Evolutionary conservation across 495 filamentous ascomycete genomes (phyloP), one percentile per base, ranked within the genome.

Genomic region (Aspergillus cavernicola): DNA sequence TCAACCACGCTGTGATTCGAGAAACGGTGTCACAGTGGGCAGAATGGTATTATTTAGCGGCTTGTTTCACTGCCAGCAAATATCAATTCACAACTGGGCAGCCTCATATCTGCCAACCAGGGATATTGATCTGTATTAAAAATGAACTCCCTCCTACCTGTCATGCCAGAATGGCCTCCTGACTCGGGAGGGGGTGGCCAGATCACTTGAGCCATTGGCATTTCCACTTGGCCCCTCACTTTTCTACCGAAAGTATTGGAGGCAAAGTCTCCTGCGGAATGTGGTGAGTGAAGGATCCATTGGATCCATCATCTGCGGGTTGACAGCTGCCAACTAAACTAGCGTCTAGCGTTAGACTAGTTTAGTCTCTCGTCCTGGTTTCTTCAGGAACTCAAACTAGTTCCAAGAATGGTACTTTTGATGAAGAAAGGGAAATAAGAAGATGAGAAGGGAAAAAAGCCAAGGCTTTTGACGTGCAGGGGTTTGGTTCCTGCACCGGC

Each of bases 61-160:
- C 24, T 32, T 43, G 50, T 24, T 36, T 52, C 49, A 31, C 18
- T 19, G n/a, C 16, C 15, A 50, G 24, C 18, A 39, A 29, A 24
- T 22, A 28, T 18, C 15, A 12, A n/a, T 29, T 32, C 18, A 18
- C 24, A 18, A 19, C 36, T 39, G 2, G 28, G 20, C 24, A 12
- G n/a, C 28, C 28, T 32, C n/a, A 46, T 18, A 13, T 6, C 12
- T 7, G 3, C 6, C 20, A 11, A 47, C 28, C 28, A 47, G 44
- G 44, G 44, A n/a, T 28, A 13, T 35, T 47, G 32, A 49, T 7
- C 15, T 37, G 45, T 38, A 38, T 49, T 38, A 47, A 33, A 33
- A 47, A 47, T 33, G 29, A 10, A 32, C 18, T 28, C 24, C 24
- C 24, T 28, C 24, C 24, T 4, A 28, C 24, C 24, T 4, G 9